Evolutionary conservation across 1,139 yeast genomes (phyloP).

Genomic region (Magnusiomyces paraingens): DNA sequence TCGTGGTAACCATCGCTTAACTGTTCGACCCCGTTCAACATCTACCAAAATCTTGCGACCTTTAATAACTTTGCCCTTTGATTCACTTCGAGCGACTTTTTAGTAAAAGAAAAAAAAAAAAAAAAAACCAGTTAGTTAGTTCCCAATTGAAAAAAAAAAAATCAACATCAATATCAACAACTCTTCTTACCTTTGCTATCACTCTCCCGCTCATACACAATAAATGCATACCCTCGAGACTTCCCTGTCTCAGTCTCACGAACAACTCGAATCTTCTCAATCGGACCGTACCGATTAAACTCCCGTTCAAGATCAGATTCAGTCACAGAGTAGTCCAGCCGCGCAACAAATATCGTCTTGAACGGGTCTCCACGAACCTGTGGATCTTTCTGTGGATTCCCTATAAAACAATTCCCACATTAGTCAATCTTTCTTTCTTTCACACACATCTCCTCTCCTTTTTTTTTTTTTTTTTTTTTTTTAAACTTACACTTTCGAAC

Average conservation of each 20-base stretch:
- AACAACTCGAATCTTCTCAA: slow-evolving; percentile 62
- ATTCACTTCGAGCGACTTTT: slow-evolving; percentile 46
- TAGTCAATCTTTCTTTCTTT: slow-evolving; percentile 36
- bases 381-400: slow-evolving; percentile 55
- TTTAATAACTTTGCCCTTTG: slow-evolving; percentile 48
- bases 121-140: slow-evolving; percentile 2
- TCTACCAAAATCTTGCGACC: slow-evolving; percentile 64
- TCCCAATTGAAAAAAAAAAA: slow-evolving; percentile 9
- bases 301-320: slow-evolving; percentile 63
- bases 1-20: slow-evolving; percentile 75
- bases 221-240: slow-evolving; percentile 80
- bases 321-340: slow-evolving; percentile 58
- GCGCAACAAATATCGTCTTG: slow-evolving; percentile 67
- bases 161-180: slow-evolving; percentile 16
- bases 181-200: slow-evolving; percentile 41
- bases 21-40: slow-evolving; percentile 73
- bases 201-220: slow-evolving; percentile 56
- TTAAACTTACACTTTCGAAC: slow-evolving; percentile 27
- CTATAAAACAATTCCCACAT: slow-evolving; percentile 9
- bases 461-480: too few species aligned
- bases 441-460: slow-evolving; percentile 28
- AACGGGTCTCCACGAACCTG: slow-evolving; percentile 69
- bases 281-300: slow-evolving; percentile 61
- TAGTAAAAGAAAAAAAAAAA: too few species aligned
- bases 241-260: slow-evolving; percentile 47